These are phyloP conservation scores for Calonectria pauciramosa DNA, from an alignment of 2,329 filamentous ascomycete genomes.

Conservation along the genomic window DNA sequence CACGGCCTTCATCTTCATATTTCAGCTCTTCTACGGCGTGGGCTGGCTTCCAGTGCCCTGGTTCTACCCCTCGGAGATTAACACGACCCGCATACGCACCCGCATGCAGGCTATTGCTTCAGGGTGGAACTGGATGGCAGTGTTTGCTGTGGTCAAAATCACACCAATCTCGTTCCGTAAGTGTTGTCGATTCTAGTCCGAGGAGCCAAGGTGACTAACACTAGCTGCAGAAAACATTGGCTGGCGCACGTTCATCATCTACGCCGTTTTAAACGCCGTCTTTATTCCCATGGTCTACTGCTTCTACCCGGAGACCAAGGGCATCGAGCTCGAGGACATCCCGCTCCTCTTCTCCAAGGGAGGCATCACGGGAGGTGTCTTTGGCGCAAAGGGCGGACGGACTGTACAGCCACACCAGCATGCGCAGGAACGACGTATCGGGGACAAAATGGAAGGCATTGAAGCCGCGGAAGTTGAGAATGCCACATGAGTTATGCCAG, in stretches of 20 bases:
- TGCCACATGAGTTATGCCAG: neutral
- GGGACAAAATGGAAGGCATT: neutral
- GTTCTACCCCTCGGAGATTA: conserved; percentile 58
- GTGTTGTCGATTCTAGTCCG: conserved; percentile 33
- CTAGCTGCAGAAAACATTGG: conserved; percentile 35
- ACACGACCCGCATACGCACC: conserved; percentile 55
- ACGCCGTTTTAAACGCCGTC: conserved; percentile 44
- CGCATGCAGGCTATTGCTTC: conserved; percentile 55
- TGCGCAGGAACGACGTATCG: conserved; percentile 19
- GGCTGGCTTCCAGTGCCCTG: conserved; percentile 59
- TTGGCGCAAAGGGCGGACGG: conserved; percentile 21
- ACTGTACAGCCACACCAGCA: conserved; percentile 26
- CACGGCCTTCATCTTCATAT: conserved; percentile 59
- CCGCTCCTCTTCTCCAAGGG: conserved; percentile 28
- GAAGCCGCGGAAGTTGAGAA: conserved; percentile 19
- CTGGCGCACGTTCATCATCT: conserved; percentile 48
- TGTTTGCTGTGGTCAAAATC: conserved; percentile 70
- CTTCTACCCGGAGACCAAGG: conserved; percentile 49
- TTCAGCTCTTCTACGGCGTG: conserved; percentile 58
- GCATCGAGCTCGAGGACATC: conserved; percentile 58
- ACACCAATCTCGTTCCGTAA: conserved; percentile 75
- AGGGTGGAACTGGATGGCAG: conserved; percentile 31
- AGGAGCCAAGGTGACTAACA: neutral
- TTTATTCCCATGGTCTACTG: conserved; percentile 48
- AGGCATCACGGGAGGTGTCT: conserved; percentile 23